Base-by-base conservation (phyloP, 2,329 filamentous ascomycete genomes). In the Hymenoscyphus repandus region DNA sequence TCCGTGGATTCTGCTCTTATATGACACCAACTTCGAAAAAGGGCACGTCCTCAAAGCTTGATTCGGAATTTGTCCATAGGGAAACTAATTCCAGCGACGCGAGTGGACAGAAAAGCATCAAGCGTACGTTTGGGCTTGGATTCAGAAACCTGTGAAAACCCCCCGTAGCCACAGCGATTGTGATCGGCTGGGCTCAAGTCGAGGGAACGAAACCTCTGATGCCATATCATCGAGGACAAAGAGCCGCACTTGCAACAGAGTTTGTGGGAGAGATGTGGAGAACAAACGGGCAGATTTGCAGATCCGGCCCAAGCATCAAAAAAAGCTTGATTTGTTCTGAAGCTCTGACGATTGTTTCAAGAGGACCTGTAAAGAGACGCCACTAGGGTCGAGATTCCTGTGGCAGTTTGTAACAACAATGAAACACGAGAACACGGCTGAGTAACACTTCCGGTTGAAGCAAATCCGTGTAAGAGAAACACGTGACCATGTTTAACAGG, bases 311-410 rank as follows among this genome's bases (percentile, higher is more conserved):
- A 34, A 37, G 34, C 50, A 53, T 18, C 15, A 48, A 52, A 55
- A 48, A 52, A 55, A 49, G 51, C 49, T 50, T 58, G 38, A 46
- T 5, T 37, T 38, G 9, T 15, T 46, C 41, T 40, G 13, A 11
- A 17, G 13, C 15, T 37, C 15, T 13, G 15, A 17, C 34, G 12
- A 13, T 7, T 34, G 32, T 34, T 34, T n/a, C n/a, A n/a, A n/a
- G n/a, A 27, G 22, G 22, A 27, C 22, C 22, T 4, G 22, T 27
- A 27, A 27, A n/a, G n/a, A n/a, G 22, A 27, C 22, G 22, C 22
- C 22, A 7, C 22, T 27, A 27, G 22, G 40, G 5, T 30, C 20
- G 20, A 42, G 20, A 27, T 27, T 4, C 4, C 22, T 27, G 22
- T 27, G 22, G 22, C 22, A 27, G 4, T 27, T 27, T 37, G 34